A percentile compares a stretch with the other conserved stretches of the same genome.
Conservation (phyloP, 306 rosid species). For the Fagus sylvatica region DNA sequence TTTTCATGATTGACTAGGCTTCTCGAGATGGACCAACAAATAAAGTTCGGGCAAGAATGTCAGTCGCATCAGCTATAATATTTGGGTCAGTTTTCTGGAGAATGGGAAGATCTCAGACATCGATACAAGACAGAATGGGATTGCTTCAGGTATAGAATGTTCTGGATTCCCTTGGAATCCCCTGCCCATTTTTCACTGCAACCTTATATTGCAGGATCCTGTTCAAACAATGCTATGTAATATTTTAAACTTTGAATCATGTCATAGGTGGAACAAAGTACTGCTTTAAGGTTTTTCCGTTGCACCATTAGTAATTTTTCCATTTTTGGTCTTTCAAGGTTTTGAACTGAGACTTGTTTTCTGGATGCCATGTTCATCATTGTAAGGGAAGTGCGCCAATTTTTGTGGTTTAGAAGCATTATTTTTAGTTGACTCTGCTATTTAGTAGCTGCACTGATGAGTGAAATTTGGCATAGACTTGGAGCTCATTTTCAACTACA, state of each 20-base stretch:
- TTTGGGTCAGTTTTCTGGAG: conserved; percentile 97
- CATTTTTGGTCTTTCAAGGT: background rate
- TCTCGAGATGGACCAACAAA: conserved; percentile 92
- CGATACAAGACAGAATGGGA: conserved; percentile 98
- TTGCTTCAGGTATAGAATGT: conserved; percentile 83
- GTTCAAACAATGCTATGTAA: conserved; percentile 10
- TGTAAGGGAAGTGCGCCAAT: no score
- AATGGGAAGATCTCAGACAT: conserved; percentile 94
- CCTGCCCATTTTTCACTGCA: conserved; percentile 23
- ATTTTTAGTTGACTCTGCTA: background rate
- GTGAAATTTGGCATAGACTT: background rate
- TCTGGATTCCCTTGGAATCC: conserved; percentile 12
- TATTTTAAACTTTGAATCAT: no score
- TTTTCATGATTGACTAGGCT: conserved; percentile 53
- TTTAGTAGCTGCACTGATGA: background rate
- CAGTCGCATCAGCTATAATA: conserved; percentile 83
- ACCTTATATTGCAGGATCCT: conserved; percentile 12
- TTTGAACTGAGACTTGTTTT: no score
- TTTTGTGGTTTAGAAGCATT: no score
- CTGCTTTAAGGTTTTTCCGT: no score
- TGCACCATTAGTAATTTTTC: background rate
- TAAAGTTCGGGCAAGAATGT: conserved; percentile 90
- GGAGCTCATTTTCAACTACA: background rate
- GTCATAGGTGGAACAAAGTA: no score
- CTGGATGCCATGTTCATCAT: no score